phyloP scores from a whole-genome alignment of 768 basidiomycete species.

The Filobasidium wieringae region DNA sequence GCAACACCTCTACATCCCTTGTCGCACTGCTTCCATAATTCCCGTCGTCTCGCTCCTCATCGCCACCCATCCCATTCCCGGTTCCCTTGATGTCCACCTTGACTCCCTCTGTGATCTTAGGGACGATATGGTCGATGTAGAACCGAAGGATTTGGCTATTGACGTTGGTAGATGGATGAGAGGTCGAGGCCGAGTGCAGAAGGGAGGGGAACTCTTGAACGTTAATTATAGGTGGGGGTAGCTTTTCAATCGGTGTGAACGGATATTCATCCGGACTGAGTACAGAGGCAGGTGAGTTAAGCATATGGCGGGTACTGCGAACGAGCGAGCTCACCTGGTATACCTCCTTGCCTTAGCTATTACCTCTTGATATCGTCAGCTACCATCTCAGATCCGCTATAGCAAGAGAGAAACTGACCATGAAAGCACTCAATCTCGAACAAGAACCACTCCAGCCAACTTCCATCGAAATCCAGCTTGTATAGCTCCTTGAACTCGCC shows the following conservation, averaged over 20 bases:
- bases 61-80: conserved; percentile 52
- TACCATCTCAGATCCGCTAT: background rate
- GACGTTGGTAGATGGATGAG: conserved; percentile 50
- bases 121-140: conserved; percentile 78
- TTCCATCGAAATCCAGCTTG: conserved; percentile 62
- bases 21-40: conserved; percentile 95
- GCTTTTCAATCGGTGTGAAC: conserved; percentile 56
- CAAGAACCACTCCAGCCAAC: conserved; percentile 96
- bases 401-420: conserved; percentile 49
- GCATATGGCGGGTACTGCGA: too few relatives aligned
- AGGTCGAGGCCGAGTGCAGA: conserved; percentile 49
- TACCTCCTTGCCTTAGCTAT: conserved; percentile 87
- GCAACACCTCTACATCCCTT: conserved; percentile 89
- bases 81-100: conserved; percentile 40
- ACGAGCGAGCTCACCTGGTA: conserved; percentile 66
- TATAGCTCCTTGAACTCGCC: conserved; percentile 68
- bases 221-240: conserved; percentile 71
- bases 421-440: conserved; percentile 91
- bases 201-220: conserved; percentile 62
- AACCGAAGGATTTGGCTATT: conserved; percentile 78
- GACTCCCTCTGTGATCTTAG: conserved; percentile 64
- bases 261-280: conserved; percentile 93
- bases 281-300: background rate
- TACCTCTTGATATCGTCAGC: background rate
- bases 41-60: conserved; percentile 72